These are phyloP conservation scores for Eucalyptus marginata DNA, from an alignment of 345 rosid species.

Conservation along the genomic window DNA sequence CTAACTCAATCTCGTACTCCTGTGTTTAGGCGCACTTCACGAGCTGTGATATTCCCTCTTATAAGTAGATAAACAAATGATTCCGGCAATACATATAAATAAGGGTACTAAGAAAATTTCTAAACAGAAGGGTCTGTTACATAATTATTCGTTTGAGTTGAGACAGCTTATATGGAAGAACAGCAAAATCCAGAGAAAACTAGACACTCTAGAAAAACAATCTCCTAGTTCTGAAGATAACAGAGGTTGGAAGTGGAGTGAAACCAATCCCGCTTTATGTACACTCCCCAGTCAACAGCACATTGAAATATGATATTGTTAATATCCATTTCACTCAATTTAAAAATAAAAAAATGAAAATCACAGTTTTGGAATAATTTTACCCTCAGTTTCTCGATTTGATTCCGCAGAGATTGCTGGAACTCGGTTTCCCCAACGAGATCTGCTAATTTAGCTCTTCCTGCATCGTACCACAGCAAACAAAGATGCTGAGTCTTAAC, in stretches of 20 bases:
- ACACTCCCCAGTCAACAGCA: no score
- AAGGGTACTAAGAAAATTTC: not conserved
- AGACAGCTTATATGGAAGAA: not conserved
- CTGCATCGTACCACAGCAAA: conserved; percentile 10
- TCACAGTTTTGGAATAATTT: not conserved
- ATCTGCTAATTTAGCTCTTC: conserved; percentile 48
- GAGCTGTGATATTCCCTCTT: no score
- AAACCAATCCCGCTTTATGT: no score
- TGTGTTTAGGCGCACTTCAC: no score
- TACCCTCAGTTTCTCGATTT: conserved; percentile 49
- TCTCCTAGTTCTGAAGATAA: no score
- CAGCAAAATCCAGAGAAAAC: not conserved
- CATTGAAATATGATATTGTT: no score
- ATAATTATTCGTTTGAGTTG: not conserved
- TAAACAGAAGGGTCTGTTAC: not conserved
- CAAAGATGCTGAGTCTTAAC: not conserved
- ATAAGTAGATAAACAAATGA: not conserved
- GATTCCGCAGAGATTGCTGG: conserved; percentile 28
- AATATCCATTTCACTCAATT: no score
- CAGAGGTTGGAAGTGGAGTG: no score
- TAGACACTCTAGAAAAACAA: no score
- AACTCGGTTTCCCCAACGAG: conserved; percentile 43
- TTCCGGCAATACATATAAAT: not conserved
- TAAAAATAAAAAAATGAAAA: no score
- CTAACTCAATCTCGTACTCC: no score